A percentile compares a stretch with the other conserved stretches of the same genome.
Conservation (phyloP, 768 basidiomycete species). For the Pulveroboletus sp. region DNA sequence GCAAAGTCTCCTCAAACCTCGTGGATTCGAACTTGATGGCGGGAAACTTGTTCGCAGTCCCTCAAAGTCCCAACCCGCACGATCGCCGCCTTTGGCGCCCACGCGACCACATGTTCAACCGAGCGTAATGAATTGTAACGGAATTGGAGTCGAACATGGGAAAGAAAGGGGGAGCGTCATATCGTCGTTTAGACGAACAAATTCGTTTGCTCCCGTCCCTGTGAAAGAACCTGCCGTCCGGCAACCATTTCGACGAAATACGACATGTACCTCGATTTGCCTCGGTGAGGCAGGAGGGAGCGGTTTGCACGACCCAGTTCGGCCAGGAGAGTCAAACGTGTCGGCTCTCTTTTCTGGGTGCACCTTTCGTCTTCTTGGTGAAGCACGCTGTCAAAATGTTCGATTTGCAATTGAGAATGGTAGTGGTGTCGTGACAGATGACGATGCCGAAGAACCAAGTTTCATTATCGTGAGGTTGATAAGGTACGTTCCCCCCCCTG, state of each 20-base stretch:
- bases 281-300: conserved; percentile 19
- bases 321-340: background rate
- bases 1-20: conserved; percentile 59
- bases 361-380: conserved; percentile 59
- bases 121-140: background rate
- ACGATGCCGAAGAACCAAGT: conserved; percentile 50
- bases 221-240: conserved; percentile 24
- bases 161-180: conserved; percentile 39
- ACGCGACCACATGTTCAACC: conserved; percentile 11
- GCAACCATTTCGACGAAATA: conserved; percentile 45
- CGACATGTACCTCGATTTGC: conserved; percentile 21
- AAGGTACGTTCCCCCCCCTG: conserved; percentile 43
- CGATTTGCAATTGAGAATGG: conserved; percentile 58
- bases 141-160: background rate
- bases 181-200: conserved; percentile 54
- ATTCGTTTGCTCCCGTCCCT: conserved; percentile 54
- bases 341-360: conserved; percentile 48
- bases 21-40: conserved; percentile 58
- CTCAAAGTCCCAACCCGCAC: conserved; percentile 37
- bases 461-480: conserved; percentile 69
- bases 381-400: conserved; percentile 57
- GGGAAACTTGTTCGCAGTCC: conserved; percentile 62
- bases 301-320: background rate
- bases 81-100: conserved; percentile 16
- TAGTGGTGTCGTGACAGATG: conserved; percentile 42